phyloP scores from a whole-genome alignment of 768 basidiomycete species.

The Nidularia sp. region DNA sequence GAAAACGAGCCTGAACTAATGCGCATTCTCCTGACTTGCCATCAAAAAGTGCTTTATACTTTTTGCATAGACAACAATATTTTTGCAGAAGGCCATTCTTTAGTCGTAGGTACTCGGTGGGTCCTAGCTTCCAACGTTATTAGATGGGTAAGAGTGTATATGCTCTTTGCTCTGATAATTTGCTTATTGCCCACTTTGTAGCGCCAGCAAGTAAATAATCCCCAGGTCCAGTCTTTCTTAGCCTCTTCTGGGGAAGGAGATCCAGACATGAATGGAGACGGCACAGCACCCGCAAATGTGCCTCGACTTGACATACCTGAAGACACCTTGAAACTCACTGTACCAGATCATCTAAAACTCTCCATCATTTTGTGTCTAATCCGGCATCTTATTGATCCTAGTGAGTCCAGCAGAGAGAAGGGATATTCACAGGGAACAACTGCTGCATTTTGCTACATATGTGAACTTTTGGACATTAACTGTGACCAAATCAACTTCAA shows the following conservation, averaged over 20 bases:
- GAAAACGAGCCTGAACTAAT: slow-evolving; percentile 2
- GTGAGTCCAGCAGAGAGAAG: slow-evolving; percentile 1
- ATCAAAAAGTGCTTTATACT: slow-evolving; percentile 14
- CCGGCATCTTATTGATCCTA: slow-evolving; percentile 1
- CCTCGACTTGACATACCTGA: background rate
- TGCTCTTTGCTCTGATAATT: background rate
- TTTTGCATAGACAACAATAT: slow-evolving; percentile 17
- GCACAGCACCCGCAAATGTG: background rate
- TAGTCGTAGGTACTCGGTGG: slow-evolving; percentile 17
- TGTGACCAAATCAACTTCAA: slow-evolving; percentile 2
- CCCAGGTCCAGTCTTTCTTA: background rate
- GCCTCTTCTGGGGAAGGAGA: background rate
- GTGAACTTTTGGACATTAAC: slow-evolving; percentile 4
- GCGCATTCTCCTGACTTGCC: slow-evolving; percentile 8
- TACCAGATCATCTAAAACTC: background rate
- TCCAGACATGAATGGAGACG: too few relatives aligned
- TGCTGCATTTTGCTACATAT: slow-evolving; percentile 6
- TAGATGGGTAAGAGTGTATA: slow-evolving; percentile 13
- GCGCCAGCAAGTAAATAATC: background rate
- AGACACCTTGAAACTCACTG: background rate
- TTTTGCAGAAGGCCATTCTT: background rate
- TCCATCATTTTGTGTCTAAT: background rate
- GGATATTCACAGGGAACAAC: slow-evolving; percentile 6
- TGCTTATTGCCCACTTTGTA: background rate
- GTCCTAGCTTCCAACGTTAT: slow-evolving; percentile 15